Evolutionary conservation across 768 basidiomycete species (phyloP), one percentile per base, ranked within the genome.

Genomic region (Naganishia vaughanmartiniae): DNA sequence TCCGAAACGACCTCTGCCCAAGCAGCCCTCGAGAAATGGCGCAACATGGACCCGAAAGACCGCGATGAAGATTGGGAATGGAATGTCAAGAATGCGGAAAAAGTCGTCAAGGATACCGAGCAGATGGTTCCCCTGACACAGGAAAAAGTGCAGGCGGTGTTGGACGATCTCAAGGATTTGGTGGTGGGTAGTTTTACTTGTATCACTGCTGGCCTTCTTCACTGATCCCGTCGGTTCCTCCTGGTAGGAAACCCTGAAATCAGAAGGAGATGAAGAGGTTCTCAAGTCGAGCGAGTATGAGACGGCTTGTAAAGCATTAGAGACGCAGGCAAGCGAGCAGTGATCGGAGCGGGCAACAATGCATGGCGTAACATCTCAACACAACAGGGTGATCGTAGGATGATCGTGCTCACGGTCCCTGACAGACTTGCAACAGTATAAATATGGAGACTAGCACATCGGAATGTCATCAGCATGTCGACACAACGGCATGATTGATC

Each of bases 41-140:
- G 60, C 42, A 63, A 4, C 24, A 63, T 30, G 21, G 42, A 63
- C 10, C 39, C 36, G 17, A n/a, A 30, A 26, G 39, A 63, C 10
- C 60, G 60, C 24, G 60, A 63, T 26, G 60, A 63, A 30, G 46
- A 63, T 26, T 63, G 60, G 60, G 60, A 63, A 30, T 63, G 60
- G 60, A 63, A 63, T 30, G 60, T 42, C 42, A 63, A 63, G 60
- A 63, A 63, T 28, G 60, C 60, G 74, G 65, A 66, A 56, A 74
- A 74, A 54, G 74, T 74, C 14, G 63, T 74, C 45, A 53, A 54
- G 48, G 74, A 74, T 33, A 71, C 70, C 48, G 31, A 67, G 30
- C 74, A 74, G 58, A 74, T 74, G 74, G 71, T 74, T 21, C 72
- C 68, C n/a, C 69, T 72, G 21, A 66, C 74, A 17, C 60, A 71